phyloP scores from a whole-genome alignment of 331 rosid genomes.

The Rhamnella rubrinervis region DNA sequence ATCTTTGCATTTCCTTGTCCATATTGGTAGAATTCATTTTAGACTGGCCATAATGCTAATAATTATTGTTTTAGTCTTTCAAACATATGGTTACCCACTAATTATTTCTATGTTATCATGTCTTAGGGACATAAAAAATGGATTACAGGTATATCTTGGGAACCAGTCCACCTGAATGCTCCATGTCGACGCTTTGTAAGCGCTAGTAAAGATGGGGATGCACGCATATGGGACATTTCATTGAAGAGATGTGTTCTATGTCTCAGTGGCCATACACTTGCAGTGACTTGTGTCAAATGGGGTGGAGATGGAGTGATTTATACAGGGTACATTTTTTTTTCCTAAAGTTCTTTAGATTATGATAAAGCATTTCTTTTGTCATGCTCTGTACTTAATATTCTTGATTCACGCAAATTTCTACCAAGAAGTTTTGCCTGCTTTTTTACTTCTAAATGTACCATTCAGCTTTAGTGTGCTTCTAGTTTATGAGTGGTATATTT shows the following conservation, averaged over 20 bases:
- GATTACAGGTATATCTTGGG: conserved; percentile 96
- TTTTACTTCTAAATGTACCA: not conserved
- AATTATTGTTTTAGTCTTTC: not conserved
- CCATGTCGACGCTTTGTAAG: conserved; percentile 94
- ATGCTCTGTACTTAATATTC: too few species aligned
- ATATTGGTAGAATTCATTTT: not conserved
- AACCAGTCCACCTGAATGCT: conserved; percentile 80
- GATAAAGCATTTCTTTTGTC: not conserved
- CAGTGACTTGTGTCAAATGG: conserved; percentile 96
- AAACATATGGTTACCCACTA: not conserved
- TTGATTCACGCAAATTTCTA: too few species aligned
- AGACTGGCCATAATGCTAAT: not conserved
- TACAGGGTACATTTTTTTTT: conserved; percentile 62
- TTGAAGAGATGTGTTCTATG: conserved; percentile 58
- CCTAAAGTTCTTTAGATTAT: conserved; percentile 5
- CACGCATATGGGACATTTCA: conserved; percentile 88
- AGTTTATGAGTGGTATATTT: conserved; percentile 18
- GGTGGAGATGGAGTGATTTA: conserved; percentile 97
- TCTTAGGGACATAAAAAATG: conserved; percentile 91
- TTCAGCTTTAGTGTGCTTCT: not conserved
- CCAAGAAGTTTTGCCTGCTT: not conserved
- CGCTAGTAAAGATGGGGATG: conserved; percentile 98
- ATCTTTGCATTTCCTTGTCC: not conserved
- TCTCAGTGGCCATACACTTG: conserved; percentile 89
- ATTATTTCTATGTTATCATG: conserved; percentile 11